A percentile compares a stretch with the other conserved stretches of the same genome.
Evolutionary conservation across 371 early-diverging fungal genomes (phyloP).

Genomic region (Amoeboaphelidium protococcarum): DNA sequence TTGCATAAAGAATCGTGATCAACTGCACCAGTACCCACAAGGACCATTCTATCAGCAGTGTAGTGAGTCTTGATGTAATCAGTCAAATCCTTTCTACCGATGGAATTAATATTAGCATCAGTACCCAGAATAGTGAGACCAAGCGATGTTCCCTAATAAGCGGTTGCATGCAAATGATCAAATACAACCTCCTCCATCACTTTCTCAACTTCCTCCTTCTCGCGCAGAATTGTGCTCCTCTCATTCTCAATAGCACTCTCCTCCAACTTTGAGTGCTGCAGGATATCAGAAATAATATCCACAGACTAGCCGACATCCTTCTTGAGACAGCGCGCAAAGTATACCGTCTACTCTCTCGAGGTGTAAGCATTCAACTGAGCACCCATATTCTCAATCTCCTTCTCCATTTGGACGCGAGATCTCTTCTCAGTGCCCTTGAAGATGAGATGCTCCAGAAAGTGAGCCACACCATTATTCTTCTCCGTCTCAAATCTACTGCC

Average conservation of each 20-base stretch:
- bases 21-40: conserved; percentile 76
- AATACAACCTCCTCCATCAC: conserved; percentile 85
- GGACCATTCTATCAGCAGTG: conserved; percentile 85
- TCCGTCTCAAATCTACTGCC: conserved; percentile 74
- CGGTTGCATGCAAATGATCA: conserved; percentile 77
- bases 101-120: conserved; percentile 58
- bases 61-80: conserved; percentile 70
- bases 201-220: conserved; percentile 86
- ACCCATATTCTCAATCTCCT: conserved; percentile 87
- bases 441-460: conserved; percentile 94
- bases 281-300: conserved; percentile 75
- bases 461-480: conserved; percentile 81
- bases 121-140: conserved; percentile 86
- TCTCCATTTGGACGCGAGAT: conserved; percentile 64
- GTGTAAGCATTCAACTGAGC: conserved; percentile 92
- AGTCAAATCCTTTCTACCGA: conserved; percentile 50
- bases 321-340: conserved; percentile 78
- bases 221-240: conserved; percentile 77
- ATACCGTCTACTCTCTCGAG: conserved; percentile 90
- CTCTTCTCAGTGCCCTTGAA: conserved; percentile 83
- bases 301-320: conserved; percentile 61
- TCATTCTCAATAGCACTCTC: conserved; percentile 67
- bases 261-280: conserved; percentile 63
- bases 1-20: conserved; percentile 73
- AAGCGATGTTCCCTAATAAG: conserved; percentile 43